phyloP scores from a whole-genome alignment of 441 rosid genomes.

The Erysimum cheiri region DNA sequence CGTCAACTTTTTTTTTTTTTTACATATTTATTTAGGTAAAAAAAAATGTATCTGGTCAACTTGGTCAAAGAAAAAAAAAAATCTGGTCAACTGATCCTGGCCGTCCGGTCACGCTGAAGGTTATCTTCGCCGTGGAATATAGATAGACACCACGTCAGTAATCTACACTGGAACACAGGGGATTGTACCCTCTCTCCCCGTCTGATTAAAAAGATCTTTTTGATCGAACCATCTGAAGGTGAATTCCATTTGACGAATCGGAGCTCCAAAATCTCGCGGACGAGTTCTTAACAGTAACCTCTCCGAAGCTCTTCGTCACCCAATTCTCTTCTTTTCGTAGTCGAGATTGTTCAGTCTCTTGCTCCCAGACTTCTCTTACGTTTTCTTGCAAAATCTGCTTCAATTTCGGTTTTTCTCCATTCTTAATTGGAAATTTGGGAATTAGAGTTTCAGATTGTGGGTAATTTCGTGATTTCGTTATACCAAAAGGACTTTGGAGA shows the following conservation, averaged over 20 bases:
- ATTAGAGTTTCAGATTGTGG: slow-evolving; percentile 40
- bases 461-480: background rate
- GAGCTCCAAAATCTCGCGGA: slow-evolving; percentile 32
- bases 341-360: slow-evolving; percentile 1
- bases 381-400: background rate
- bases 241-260: slow-evolving; percentile 24
- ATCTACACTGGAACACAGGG: slow-evolving; percentile 4
- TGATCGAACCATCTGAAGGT: slow-evolving; percentile 14
- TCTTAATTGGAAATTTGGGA: slow-evolving; percentile 12
- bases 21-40: too few species aligned
- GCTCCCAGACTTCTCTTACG: background rate
- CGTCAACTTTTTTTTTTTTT: too few species aligned
- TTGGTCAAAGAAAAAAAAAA: too few species aligned
- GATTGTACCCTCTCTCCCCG: background rate
- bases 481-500: slow-evolving; percentile 1
- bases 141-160: slow-evolving; percentile 7
- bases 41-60: too few species aligned
- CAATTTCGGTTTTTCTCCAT: slow-evolving; percentile 16
- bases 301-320: slow-evolving; percentile 14
- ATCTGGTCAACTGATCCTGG: slow-evolving; percentile 19
- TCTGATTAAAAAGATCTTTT: slow-evolving; percentile 3
- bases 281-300: slow-evolving; percentile 2
- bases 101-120: slow-evolving; percentile 13
- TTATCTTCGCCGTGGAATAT: slow-evolving; percentile 17
- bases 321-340: background rate